A percentile compares a stretch with the other conserved stretches of the same genome.
Conservation (phyloP, 202 grass and related monocot species). For the Panicum virgatum region DNA sequence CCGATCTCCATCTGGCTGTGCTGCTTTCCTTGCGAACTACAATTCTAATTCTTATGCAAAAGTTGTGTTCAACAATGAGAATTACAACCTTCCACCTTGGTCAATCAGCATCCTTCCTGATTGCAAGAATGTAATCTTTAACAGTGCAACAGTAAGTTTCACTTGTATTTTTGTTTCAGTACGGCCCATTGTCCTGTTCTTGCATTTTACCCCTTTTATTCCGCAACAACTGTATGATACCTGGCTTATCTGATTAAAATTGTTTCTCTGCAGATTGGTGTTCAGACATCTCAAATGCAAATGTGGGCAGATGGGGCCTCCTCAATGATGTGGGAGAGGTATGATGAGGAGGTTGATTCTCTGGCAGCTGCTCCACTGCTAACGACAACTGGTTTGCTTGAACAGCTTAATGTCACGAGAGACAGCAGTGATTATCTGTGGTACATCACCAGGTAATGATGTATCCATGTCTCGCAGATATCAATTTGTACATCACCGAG, state of each 20-base stretch:
- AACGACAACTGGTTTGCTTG: conserved; percentile 72
- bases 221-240: not conserved
- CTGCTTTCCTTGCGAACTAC: conserved; percentile 86
- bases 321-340: conserved; percentile 82
- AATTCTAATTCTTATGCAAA: conserved; percentile 73
- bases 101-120: conserved; percentile 99
- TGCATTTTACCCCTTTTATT: not conserved
- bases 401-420: conserved; percentile 94
- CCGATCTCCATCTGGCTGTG: conserved; percentile 78
- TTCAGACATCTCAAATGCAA: conserved; percentile 99
- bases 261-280: conserved; percentile 61
- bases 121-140: conserved; percentile 91
- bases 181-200: not conserved
- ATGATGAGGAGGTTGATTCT: conserved; percentile 86
- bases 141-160: conserved; percentile 82
- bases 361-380: conserved; percentile 61
- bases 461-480: not conserved
- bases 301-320: conserved; percentile 66
- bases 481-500: not conserved
- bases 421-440: conserved; percentile 93
- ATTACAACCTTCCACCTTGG: conserved; percentile 96
- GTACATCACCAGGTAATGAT: conserved; percentile 83
- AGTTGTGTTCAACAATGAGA: conserved; percentile 80
- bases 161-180: conserved; percentile 5
- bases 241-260: conserved; percentile 23